These are phyloP conservation scores for Paecilomyces formosus DNA, from an alignment of 2,329 filamentous ascomycete species.

Conservation along the genomic window DNA sequence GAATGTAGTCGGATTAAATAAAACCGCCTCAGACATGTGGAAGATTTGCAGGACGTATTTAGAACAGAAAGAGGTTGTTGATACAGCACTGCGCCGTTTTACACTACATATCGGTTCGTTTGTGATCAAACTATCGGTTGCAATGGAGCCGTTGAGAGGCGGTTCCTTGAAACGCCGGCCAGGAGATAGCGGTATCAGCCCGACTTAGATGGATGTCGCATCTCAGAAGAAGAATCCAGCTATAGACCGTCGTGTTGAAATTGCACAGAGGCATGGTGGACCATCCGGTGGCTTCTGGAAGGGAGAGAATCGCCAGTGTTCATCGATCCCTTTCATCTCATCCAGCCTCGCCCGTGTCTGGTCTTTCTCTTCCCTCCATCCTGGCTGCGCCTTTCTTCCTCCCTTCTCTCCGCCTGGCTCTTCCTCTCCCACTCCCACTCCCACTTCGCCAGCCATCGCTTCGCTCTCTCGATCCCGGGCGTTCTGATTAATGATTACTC, in stretches of 20 bases:
- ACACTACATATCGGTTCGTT: no score
- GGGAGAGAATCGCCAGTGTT: background rate
- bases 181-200: background rate
- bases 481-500: no score
- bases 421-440: background rate
- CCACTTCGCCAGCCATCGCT: background rate
- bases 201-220: background rate
- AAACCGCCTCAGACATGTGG: no score
- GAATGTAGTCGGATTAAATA: no score
- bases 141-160: background rate
- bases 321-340: background rate
- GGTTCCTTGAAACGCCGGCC: background rate
- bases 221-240: background rate
- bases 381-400: background rate
- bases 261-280: background rate
- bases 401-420: background rate
- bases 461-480: slow-evolving; percentile 2
- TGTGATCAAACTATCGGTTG: background rate
- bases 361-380: background rate
- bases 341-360: background rate
- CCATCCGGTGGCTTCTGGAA: background rate
- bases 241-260: background rate
- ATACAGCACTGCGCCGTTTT: no score
- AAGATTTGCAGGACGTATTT: no score
- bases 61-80: background rate